phyloP scores from a whole-genome alignment of 2,329 filamentous ascomycete species.

The Trichoderma hamatum region DNA sequence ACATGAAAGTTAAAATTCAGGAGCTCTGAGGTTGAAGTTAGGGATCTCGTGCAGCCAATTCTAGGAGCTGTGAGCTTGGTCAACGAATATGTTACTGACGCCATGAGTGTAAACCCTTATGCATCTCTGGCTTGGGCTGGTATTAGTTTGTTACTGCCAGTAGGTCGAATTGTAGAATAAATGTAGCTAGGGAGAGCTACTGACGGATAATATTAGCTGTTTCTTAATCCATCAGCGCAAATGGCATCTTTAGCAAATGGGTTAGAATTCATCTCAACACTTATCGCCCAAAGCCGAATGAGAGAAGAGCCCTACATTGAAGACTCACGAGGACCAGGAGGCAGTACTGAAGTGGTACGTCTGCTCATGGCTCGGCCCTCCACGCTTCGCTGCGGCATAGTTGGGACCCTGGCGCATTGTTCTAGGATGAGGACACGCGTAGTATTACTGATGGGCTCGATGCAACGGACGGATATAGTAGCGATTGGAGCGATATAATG shows the following conservation, averaged over 20 bases:
- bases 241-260: background rate
- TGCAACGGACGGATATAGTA: too few relatives aligned
- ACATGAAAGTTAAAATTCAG: background rate
- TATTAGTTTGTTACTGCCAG: background rate
- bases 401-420: background rate
- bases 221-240: background rate
- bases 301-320: slow-evolving; percentile 8
- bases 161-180: background rate
- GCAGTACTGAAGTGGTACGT: background rate
- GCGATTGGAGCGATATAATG: too few relatives aligned
- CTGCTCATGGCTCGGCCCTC: background rate
- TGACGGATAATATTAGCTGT: background rate
- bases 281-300: slow-evolving; percentile 12
- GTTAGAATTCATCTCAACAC: background rate
- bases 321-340: background rate
- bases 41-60: background rate
- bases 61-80: background rate
- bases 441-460: too few relatives aligned
- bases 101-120: background rate
- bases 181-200: background rate
- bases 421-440: too few relatives aligned
- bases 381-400: background rate
- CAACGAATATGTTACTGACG: background rate
- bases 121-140: background rate
- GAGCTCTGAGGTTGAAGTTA: background rate